Evolutionary conservation across 495 filamentous ascomycete species (phyloP).

Genomic region (Tuber melanosporum): DNA sequence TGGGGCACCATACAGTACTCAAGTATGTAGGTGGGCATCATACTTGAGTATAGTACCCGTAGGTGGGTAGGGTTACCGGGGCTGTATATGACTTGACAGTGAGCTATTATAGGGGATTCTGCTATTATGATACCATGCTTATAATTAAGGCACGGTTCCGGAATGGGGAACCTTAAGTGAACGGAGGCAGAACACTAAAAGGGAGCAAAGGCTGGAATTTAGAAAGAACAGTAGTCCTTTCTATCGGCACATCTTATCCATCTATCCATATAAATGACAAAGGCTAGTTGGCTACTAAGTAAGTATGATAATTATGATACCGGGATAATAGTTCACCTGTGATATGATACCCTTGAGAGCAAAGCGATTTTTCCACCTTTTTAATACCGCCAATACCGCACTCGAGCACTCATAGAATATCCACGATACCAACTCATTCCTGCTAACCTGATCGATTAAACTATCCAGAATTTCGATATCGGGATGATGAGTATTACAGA

Average conservation of each 20-base stretch:
- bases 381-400: neutral
- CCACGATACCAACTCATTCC: neutral
- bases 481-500: neutral
- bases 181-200: neutral
- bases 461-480: neutral
- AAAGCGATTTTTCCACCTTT: neutral
- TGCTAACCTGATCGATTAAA: neutral
- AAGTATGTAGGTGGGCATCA: neutral
- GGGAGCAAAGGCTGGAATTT: neutral
- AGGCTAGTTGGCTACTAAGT: neutral
- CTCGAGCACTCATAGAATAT: neutral
- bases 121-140: neutral
- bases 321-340: no score
- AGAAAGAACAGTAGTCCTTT: neutral
- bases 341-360: neutral
- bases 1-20: neutral
- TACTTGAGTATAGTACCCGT: no score
- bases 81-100: no score
- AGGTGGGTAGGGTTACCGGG: neutral
- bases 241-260: neutral
- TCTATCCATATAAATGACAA: neutral
- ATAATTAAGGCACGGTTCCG: neutral
- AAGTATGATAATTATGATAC: no score
- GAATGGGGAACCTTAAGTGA: neutral
- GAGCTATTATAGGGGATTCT: no score